Conservation (phyloP, 1,284 basidiomycete genomes). For the Mycosarcoma mackinlayi region DNA sequence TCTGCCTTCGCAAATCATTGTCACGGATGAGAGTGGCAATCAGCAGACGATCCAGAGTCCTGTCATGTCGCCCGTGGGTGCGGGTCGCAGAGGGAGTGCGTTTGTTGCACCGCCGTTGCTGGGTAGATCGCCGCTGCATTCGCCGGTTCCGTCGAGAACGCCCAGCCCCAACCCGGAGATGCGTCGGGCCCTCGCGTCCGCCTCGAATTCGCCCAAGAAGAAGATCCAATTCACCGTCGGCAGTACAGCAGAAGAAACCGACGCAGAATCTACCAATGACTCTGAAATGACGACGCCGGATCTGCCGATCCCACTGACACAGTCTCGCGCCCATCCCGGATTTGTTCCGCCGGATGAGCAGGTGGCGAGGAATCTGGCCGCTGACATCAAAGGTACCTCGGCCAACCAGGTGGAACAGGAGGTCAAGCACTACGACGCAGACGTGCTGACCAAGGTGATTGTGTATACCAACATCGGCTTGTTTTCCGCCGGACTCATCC, state of each 20-base stretch:
- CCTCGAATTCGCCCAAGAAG: background rate
- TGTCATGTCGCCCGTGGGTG: conserved; percentile 3
- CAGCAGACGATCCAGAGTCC: conserved; percentile 34
- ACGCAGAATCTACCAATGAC: conserved; percentile 5
- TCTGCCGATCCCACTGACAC: conserved; percentile 35
- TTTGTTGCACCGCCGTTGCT: no score
- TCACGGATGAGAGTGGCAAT: conserved; percentile 39
- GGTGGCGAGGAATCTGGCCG: conserved; percentile 18
- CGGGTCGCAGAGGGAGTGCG: conserved; percentile 13
- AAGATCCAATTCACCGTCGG: conserved; percentile 46
- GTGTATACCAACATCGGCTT: conserved; percentile 88
- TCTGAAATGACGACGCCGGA: conserved; percentile 9
- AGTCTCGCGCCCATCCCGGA: conserved; percentile 27
- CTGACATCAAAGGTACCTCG: conserved; percentile 13
- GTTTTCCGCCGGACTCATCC: conserved; percentile 68
- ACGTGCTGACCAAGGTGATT: conserved; percentile 85
- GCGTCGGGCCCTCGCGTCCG: conserved; percentile 1
- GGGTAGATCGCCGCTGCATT: conserved; percentile 16
- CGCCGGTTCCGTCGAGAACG: conserved; percentile 32
- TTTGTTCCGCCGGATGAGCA: conserved; percentile 40
- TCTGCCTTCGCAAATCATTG: conserved; percentile 44
- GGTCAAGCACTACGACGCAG: conserved; percentile 83
- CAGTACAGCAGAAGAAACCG: background rate
- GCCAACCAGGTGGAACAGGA: conserved; percentile 49
- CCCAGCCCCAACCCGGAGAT: conserved; percentile 37